Evolutionary conservation across 257 asterid genomes (phyloP).

Genomic region (Vinca minor): DNA sequence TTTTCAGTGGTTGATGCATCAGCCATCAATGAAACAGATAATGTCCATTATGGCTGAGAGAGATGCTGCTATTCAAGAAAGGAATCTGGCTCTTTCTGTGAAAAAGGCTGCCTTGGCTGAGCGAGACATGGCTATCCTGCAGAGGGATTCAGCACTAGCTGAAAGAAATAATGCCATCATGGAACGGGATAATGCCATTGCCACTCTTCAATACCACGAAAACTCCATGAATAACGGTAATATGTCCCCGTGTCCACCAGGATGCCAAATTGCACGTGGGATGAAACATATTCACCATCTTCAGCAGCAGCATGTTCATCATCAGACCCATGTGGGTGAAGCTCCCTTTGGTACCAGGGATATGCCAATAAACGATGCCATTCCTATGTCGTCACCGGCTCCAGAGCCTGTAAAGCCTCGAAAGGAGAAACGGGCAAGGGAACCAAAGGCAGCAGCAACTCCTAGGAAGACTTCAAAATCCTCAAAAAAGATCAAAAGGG

Average conservation of each 20-base stretch:
- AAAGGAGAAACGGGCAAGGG: constrained; percentile 57
- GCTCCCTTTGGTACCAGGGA: constrained; percentile 39
- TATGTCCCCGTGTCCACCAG: constrained; percentile 60
- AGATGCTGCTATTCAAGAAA: constrained; percentile 93
- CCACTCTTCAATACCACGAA: constrained; percentile 72
- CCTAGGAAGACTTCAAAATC: constrained; percentile 43
- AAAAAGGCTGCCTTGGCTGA: constrained; percentile 85
- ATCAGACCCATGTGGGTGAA: constrained; percentile 47
- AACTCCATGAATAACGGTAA: constrained; percentile 36
- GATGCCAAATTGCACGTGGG: constrained; percentile 63
- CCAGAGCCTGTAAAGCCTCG: constrained; percentile 59
- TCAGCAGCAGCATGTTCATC: constrained; percentile 50
- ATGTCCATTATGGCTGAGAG: constrained; percentile 89
- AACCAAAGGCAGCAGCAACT: constrained; percentile 34
- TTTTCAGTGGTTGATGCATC: constrained; percentile 90
- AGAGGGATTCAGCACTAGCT: constrained; percentile 74
- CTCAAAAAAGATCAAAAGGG: constrained; percentile 49
- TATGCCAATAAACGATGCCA: constrained; percentile 34
- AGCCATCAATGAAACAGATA: constrained; percentile 94
- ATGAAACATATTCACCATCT: constrained; percentile 75
- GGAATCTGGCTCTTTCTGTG: constrained; percentile 80
- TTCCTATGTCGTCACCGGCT: constrained; percentile 37
- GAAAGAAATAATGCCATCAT: constrained; percentile 78
- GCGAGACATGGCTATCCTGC: constrained; percentile 82
- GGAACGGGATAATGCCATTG: constrained; percentile 83